Percentiles rank a stretch among this genome's conserved stretches.
Evolutionary conservation across 192 early-diverging fungal species (phyloP).

Genomic region (Paraglomus brasilianum): DNA sequence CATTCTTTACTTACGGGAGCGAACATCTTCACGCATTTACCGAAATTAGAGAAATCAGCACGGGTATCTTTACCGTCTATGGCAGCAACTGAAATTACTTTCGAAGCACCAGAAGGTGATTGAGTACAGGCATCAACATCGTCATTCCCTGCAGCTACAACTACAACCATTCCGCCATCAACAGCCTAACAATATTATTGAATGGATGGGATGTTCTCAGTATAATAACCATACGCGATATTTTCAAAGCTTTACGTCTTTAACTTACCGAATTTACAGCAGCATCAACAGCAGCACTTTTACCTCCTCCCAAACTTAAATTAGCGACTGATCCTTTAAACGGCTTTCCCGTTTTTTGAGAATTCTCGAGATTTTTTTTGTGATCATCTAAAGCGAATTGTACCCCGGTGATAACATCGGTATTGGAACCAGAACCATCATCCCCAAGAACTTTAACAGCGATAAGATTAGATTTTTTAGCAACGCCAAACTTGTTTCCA

Average conservation of each 20-base stretch:
- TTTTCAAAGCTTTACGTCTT: constrained; percentile 39
- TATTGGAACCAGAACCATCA: constrained; percentile 55
- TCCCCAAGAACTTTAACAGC: constrained; percentile 68
- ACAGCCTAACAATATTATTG: constrained; percentile 54
- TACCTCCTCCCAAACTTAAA: neutral
- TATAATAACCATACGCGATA: constrained; percentile 85
- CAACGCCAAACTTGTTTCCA: constrained; percentile 63
- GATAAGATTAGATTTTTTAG: constrained; percentile 66
- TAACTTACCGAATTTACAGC: constrained; percentile 31
- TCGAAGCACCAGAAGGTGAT: constrained; percentile 45
- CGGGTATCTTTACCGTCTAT: constrained; percentile 74
- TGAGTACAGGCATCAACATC: constrained; percentile 48
- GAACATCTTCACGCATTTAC: constrained; percentile 92
- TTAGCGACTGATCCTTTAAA: constrained; percentile 57
- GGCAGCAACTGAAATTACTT: constrained; percentile 81
- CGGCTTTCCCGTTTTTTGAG: constrained; percentile 54
- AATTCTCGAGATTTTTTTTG: constrained; percentile 32
- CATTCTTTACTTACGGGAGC: constrained; percentile 60
- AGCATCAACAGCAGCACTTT: neutral
- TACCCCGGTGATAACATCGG: constrained; percentile 47
- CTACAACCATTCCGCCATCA: constrained; percentile 48
- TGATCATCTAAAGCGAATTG: constrained; percentile 37
- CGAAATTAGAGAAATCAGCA: constrained; percentile 80
- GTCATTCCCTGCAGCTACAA: constrained; percentile 63
- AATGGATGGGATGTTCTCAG: constrained; percentile 77